Base-by-base conservation (phyloP, 2,329 filamentous ascomycete genomes). In the Chaetomiaceae sp. region DNA sequence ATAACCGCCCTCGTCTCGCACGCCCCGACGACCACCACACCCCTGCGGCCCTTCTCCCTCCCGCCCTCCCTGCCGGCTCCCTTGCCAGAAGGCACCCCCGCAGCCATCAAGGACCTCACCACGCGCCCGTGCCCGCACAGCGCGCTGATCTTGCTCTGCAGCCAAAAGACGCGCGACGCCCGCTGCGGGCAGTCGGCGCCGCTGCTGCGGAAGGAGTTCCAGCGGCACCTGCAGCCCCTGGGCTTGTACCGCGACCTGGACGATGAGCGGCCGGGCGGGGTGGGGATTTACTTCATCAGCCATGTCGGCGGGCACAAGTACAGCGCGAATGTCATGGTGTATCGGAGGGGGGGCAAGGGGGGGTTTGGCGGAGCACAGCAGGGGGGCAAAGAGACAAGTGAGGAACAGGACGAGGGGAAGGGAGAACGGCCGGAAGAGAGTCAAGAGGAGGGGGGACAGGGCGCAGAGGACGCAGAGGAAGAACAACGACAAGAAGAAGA, bases 281-380 rank as follows among this genome's bases (percentile, higher is more conserved):
- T 96, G 5, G 92, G 90, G 0, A 89, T 99, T 59, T 96, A 96
- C 73, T 97, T 96, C 67, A 95, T 97, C 66, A 92, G 85, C 61
- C 94, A 99, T 66, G 90, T 96, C 2, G 94, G 94, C 25, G 94
- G 94, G 0, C 94, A 99, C 75, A 96, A 96, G 74, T 97, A 95
- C 72, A 85, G 86, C 42, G 94, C 94, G 25, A 99, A 99, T 64
- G 83, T 97, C 62, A 88, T 99, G 75, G 77, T 99, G 1, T 97
- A 99, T 69, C 81, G 94, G 9, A 78, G 79, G 49, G 75, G 74
- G 6, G 75, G 46, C n/a, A 27, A 13, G 27, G 45, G 5, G 25
- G 25, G 25, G 25, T 5, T 27, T 5, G 25, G 9, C 5, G 9
- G 9, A 5, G 25, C 81, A 94, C 9, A 78, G 79, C 49, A 75